phyloP scores from a whole-genome alignment of 2,329 filamentous ascomycete species.

The Xylaria arbuscula region DNA sequence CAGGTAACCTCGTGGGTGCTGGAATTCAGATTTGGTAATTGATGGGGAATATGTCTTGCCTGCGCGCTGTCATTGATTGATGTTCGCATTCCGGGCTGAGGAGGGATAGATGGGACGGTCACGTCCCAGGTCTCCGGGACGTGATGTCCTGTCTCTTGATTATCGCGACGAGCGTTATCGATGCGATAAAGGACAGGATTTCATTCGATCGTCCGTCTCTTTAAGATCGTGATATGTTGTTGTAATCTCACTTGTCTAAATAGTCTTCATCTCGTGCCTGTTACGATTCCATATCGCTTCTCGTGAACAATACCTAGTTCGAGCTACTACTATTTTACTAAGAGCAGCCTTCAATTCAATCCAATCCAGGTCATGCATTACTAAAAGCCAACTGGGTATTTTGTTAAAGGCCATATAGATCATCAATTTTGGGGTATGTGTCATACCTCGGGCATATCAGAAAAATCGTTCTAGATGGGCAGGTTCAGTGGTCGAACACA shows the following conservation, averaged over 20 bases:
- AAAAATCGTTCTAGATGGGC: no score
- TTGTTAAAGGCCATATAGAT: no score
- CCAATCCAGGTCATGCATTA: background rate
- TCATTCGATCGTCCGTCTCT: no score
- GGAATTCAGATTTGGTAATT: slow-evolving; percentile 37
- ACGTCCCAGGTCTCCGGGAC: slow-evolving; percentile 1
- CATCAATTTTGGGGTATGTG: no score
- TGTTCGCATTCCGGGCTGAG: slow-evolving; percentile 32
- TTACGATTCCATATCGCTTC: background rate
- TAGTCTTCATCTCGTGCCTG: background rate
- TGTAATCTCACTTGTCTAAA: background rate
- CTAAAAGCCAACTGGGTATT: no score
- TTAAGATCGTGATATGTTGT: no score
- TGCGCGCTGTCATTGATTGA: slow-evolving; percentile 38
- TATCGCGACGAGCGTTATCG: slow-evolving; percentile 8
- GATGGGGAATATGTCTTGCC: slow-evolving; percentile 45
- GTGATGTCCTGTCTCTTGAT: background rate
- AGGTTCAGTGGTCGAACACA: no score
- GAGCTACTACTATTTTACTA: background rate
- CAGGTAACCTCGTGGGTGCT: slow-evolving; percentile 11
- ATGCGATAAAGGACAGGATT: background rate
- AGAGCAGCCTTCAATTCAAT: background rate
- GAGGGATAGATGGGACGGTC: slow-evolving; percentile 8
- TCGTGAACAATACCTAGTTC: background rate
- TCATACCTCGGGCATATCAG: no score